Evolutionary conservation across 352 stramenopile genomes (phyloP).

Genomic region (Pythium apleroticum): DNA sequence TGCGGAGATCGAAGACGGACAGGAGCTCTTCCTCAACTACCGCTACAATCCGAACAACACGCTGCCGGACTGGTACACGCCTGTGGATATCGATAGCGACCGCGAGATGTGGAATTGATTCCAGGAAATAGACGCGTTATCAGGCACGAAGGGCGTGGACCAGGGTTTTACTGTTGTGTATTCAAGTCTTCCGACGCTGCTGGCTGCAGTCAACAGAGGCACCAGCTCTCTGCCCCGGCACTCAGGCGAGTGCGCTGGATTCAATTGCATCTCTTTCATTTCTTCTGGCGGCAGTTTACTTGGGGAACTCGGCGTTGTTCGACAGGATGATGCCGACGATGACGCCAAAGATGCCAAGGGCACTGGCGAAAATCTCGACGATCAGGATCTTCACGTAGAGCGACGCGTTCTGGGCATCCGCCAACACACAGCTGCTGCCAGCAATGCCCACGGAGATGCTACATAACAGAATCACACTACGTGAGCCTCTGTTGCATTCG

Average conservation of each 20-base stretch:
- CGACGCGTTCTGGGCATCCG: conserved; percentile 96
- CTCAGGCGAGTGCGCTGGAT: neutral
- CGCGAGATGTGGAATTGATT: conserved; percentile 81
- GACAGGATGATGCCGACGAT: conserved; percentile 99
- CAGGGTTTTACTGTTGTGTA: neutral
- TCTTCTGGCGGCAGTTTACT: conserved; percentile 38
- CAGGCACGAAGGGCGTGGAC: neutral
- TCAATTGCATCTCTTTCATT: neutral
- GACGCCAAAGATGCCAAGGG: conserved; percentile 98
- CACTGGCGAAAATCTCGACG: conserved; percentile 99
- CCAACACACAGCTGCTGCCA: conserved; percentile 96
- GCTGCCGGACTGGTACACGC: conserved; percentile 81
- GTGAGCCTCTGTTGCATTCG: neutral
- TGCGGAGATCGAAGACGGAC: conserved; percentile 70
- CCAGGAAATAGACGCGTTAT: neutral
- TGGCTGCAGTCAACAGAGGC: neutral
- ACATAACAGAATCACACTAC: neutral
- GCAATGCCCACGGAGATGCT: conserved; percentile 98
- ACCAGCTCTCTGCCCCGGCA: neutral
- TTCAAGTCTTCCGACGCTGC: neutral
- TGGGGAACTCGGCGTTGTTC: conserved; percentile 95
- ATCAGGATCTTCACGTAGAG: conserved; percentile 99
- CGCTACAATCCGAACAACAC: conserved; percentile 77
- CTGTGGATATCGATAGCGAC: conserved; percentile 78
- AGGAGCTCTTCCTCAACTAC: conserved; percentile 89